phyloP scores from a whole-genome alignment of 208 protist genomes.

The Novymonas esmeraldas region DNA sequence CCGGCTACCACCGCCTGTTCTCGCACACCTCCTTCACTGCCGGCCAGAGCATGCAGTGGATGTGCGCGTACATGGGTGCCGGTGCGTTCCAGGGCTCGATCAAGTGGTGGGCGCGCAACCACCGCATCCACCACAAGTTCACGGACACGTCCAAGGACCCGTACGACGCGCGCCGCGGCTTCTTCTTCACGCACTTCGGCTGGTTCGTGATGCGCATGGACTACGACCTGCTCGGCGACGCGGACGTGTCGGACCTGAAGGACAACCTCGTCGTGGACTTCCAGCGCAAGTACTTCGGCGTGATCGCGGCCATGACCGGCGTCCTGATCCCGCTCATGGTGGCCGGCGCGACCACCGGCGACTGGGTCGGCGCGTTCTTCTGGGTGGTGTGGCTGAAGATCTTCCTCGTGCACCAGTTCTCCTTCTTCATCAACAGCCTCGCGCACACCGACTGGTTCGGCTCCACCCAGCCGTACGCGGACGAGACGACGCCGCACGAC shows the following conservation, averaged over 20 bases:
- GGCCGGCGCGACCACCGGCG: conserved; percentile 72
- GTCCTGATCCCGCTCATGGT: conserved; percentile 79
- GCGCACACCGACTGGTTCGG: conserved; percentile 75
- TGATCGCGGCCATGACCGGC: conserved; percentile 74
- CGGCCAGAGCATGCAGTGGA: conserved; percentile 50
- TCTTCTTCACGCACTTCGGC: conserved; percentile 88
- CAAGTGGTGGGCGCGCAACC: conserved; percentile 89
- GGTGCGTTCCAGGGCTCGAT: conserved; percentile 89
- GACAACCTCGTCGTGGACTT: conserved; percentile 74
- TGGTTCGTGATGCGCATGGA: conserved; percentile 93
- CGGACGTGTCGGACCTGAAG: conserved; percentile 80
- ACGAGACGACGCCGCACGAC: conserved; percentile 75
- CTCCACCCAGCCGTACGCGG: conserved; percentile 64
- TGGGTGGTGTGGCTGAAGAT: conserved; percentile 69
- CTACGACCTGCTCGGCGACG: conserved; percentile 72
- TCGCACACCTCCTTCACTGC: conserved; percentile 78
- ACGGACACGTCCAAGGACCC: conserved; percentile 89
- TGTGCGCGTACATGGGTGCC: conserved; percentile 69
- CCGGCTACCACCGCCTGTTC: conserved; percentile 89
- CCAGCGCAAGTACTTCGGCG: conserved; percentile 83
- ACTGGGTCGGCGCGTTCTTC: conserved; percentile 79
- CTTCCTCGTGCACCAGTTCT: conserved; percentile 81
- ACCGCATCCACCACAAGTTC: conserved; percentile 90
- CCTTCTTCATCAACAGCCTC: conserved; percentile 91
- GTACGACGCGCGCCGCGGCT: conserved; percentile 86